Percentiles rank a stretch among this genome's conserved stretches.
Evolutionary conservation across 1,139 yeast species (phyloP).

Genomic region (Hansenula sp.): DNA sequence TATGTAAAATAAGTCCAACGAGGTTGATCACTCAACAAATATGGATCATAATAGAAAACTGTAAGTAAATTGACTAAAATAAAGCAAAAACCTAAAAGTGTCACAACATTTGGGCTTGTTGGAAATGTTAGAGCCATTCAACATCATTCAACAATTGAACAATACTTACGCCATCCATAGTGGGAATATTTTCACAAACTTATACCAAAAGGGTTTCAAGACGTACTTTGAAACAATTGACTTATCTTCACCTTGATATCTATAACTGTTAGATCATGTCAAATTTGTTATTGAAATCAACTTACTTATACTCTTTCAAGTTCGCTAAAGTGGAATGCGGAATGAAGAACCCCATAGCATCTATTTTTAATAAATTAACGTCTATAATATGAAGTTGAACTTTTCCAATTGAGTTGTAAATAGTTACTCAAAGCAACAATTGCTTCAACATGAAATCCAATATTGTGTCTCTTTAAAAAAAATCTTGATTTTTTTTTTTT

Average conservation of each 20-base stretch:
- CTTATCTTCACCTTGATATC: constrained; percentile 73
- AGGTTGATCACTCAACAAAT: constrained; percentile 57
- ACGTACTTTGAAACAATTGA: constrained; percentile 72
- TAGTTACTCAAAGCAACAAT: too few species aligned
- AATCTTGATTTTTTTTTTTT: too few species aligned
- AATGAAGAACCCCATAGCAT: constrained; percentile 66
- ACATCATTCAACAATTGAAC: not conserved
- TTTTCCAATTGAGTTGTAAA: too few species aligned
- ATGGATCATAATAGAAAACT: constrained; percentile 73
- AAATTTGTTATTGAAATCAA: not conserved
- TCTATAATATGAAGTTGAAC: too few species aligned
- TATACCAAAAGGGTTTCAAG: constrained; percentile 68
- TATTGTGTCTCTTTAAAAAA: too few species aligned
- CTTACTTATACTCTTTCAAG: constrained; percentile 58
- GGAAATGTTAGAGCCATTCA: not conserved
- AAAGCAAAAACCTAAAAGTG: constrained; percentile 72
- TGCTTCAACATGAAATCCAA: too few species aligned
- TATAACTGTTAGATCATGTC: constrained; percentile 2
- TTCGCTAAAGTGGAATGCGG: constrained; percentile 57
- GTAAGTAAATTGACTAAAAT: constrained; percentile 59
- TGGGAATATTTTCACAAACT: constrained; percentile 74
- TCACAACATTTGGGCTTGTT: constrained; percentile 64
- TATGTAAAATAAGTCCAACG: constrained; percentile 77
- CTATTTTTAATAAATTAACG: not conserved
- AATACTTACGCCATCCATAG: constrained; percentile 59